phyloP scores from a whole-genome alignment of 306 rosid species.

The Malus domestica region ASM211411v1 NC_041798.1:31269001-31269500 shows the following conservation, averaged over 20 bases:
- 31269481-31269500: constrained; percentile 66
- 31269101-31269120: too few species aligned
- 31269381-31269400: constrained; percentile 30
- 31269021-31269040: constrained; percentile 20
- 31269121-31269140: too few species aligned
- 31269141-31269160: too few species aligned
- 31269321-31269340: constrained; percentile 33
- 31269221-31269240: not conserved
- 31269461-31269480: constrained; percentile 37
- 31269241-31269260: not conserved
- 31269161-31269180: too few species aligned
- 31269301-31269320: not conserved
- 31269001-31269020: constrained; percentile 37
- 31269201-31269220: not conserved
- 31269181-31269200: too few species aligned
- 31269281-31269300: too few species aligned
- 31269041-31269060: constrained; percentile 32
- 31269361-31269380: constrained; percentile 7
- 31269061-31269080: constrained; percentile 34
- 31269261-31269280: too few species aligned
- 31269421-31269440: constrained; percentile 42
- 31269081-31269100: constrained; percentile 64
- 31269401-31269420: constrained; percentile 32
- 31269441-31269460: constrained; percentile 30
- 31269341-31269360: constrained; percentile 38